Conservation (phyloP, 345 rosid genomes). For the Camelina neglecta region DNA sequence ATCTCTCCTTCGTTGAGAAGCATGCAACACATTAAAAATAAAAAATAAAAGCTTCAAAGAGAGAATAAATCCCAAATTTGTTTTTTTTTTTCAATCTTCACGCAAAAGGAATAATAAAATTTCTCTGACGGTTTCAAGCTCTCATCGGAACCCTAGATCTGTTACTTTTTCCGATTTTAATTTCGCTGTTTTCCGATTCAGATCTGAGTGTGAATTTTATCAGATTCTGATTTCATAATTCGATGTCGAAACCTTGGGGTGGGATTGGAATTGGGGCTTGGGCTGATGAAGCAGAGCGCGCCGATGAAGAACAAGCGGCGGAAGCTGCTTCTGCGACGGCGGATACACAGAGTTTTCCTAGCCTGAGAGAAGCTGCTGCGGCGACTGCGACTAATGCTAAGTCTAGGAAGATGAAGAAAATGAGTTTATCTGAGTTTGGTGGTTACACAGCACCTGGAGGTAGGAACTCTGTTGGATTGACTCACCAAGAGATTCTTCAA, state of each 20-base stretch:
- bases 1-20: conserved; percentile 42
- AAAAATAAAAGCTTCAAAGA: neutral
- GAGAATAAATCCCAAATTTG: conserved; percentile 29
- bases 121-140: conserved; percentile 37
- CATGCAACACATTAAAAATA: neutral
- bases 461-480: conserved; percentile 55
- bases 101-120: conserved; percentile 20
- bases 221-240: conserved; percentile 19
- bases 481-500: conserved; percentile 78
- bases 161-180: neutral
- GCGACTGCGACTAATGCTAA: conserved; percentile 52
- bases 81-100: conserved; percentile 11
- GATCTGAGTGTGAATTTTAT: conserved; percentile 23
- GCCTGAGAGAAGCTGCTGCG: conserved; percentile 66
- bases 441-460: conserved; percentile 36
- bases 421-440: conserved; percentile 46
- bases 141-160: conserved; percentile 32
- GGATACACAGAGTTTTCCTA: conserved; percentile 72
- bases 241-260: conserved; percentile 80
- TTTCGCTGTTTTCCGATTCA: conserved; percentile 12
- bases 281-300: conserved; percentile 95
- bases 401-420: conserved; percentile 92
- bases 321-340: conserved; percentile 42
- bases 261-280: conserved; percentile 74
- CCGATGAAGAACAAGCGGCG: conserved; percentile 63